Conservation (phyloP, 176 grass and related monocot species). For the Elaeis guineensis region DNA sequence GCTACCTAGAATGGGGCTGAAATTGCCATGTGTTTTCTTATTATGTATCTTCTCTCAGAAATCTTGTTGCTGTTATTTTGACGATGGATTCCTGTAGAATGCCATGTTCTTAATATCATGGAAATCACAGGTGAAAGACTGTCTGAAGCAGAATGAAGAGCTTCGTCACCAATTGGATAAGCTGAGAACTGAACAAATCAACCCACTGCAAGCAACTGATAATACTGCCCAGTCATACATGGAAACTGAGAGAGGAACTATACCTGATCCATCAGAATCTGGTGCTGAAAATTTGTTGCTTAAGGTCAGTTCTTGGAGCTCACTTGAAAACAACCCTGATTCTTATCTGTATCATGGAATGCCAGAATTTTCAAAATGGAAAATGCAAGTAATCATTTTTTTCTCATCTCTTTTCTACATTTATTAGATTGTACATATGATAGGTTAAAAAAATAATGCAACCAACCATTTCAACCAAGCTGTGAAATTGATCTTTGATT, state of each 20-base stretch:
- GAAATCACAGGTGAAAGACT: conserved; percentile 76
- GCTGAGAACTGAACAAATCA: conserved; percentile 55
- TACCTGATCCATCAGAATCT: conserved; percentile 34
- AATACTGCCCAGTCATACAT: conserved; percentile 29
- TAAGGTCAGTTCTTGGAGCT: conserved; percentile 41
- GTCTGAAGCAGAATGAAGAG: conserved; percentile 91
- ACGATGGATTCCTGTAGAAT: no score
- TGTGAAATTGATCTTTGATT: no score
- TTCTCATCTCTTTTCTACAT: no score
- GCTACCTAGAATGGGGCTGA: no score
- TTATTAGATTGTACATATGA: no score
- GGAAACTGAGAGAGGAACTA: conserved; percentile 36
- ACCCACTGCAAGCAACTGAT: conserved; percentile 30
- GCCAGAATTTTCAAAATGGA: no score
- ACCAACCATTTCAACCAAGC: no score
- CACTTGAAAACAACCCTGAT: conserved; percentile 9
- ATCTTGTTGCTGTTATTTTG: no score
- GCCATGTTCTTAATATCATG: not conserved
- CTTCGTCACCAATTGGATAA: conserved; percentile 56
- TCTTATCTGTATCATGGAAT: not conserved
- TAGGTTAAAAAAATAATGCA: no score
- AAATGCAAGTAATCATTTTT: no score
- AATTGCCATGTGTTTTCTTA: no score
- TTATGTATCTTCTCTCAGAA: no score
- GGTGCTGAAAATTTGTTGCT: conserved; percentile 45